Evolutionary conservation across 2,329 filamentous ascomycete genomes (phyloP), one percentile per base, ranked within the genome.

Genomic region (Hymenoscyphus albidus): DNA sequence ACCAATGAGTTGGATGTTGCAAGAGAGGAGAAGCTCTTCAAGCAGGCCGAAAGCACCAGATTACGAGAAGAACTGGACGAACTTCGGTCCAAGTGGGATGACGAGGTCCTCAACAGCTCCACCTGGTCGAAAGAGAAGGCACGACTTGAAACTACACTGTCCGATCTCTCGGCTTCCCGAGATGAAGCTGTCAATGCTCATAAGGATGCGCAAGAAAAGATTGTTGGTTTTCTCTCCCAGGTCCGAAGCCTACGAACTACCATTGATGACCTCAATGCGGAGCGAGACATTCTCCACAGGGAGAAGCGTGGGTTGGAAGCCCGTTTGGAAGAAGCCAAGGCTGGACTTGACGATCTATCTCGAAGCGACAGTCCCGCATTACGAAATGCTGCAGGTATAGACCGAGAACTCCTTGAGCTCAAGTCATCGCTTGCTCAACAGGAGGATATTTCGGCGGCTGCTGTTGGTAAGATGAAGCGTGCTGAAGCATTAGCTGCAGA

Each of bases 41-140:
- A 84, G 85, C 92, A 95, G 71, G 87, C 90, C 42, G 93, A 97
- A 77, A 96, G 94, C 69, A 85, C 89, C 16, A 88, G 92, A 56
- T 83, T 99, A 62, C 89, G 94, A n/a, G 94, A 98, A 75, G 95
- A 99, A 78, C 87, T 98, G 31, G 95, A 99, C 72, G 93, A 97
- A 72, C 84, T 98, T 65, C 88, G 95, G 70, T 93, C 89, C 71
- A 98, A 98, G 79, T 98, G 95, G 94, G 95, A 99, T 73, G 92
- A 98, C 72, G 94, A 99, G 78, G 92, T 98, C 12, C 86, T 98
- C 71, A 98, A 98, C 79, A 96, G 92, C 77, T 96, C 93, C 16
- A 97, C 94, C 0, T 98, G 95, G 93, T 93, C 93, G 13, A 99
- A 99, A 80, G 94, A 99, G 79, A 98, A 98, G 81, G 85, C 92